Conservation (phyloP, 371 early-diverging fungal genomes). For the Mortierella sp. region DNA sequence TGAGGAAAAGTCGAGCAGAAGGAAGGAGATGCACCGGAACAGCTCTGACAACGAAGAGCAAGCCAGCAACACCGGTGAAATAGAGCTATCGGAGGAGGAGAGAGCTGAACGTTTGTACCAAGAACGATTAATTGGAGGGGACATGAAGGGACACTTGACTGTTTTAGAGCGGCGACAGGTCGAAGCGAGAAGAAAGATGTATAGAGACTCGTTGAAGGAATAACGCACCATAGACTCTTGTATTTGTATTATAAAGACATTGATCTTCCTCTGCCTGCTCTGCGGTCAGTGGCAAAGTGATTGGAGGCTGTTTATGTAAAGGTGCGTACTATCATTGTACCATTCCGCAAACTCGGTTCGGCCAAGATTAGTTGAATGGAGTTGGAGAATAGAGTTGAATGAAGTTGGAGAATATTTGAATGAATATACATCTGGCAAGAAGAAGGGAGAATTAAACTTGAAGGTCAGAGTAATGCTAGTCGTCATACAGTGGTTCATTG, state of each 20-base stretch:
- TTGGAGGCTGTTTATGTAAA: too few relatives aligned
- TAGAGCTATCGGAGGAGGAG: background rate
- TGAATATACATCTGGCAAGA: too few relatives aligned
- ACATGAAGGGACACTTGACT: constrained; percentile 3
- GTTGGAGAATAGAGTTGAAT: too few relatives aligned
- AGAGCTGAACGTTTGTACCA: constrained; percentile 1
- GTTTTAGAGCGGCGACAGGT: constrained; percentile 31
- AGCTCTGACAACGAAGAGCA: background rate
- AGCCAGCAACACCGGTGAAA: background rate
- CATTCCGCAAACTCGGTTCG: too few relatives aligned
- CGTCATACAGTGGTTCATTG: too few relatives aligned
- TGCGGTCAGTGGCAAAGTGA: too few relatives aligned
- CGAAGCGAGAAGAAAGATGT: constrained; percentile 30
- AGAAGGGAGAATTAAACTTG: too few relatives aligned
- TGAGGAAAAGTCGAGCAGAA: constrained; percentile 1
- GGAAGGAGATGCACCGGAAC: background rate
- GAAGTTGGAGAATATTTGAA: too few relatives aligned
- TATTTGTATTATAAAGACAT: background rate
- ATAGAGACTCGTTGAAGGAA: constrained; percentile 18
- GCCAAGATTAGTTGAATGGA: too few relatives aligned
- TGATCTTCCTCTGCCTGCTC: too few relatives aligned
- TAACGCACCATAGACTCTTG: background rate
- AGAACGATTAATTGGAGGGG: background rate
- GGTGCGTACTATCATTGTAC: too few relatives aligned
- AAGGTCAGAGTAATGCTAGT: too few relatives aligned